Base-by-base conservation (phyloP, 2,329 filamentous ascomycete genomes). In the Fusarium longipes region DNA sequence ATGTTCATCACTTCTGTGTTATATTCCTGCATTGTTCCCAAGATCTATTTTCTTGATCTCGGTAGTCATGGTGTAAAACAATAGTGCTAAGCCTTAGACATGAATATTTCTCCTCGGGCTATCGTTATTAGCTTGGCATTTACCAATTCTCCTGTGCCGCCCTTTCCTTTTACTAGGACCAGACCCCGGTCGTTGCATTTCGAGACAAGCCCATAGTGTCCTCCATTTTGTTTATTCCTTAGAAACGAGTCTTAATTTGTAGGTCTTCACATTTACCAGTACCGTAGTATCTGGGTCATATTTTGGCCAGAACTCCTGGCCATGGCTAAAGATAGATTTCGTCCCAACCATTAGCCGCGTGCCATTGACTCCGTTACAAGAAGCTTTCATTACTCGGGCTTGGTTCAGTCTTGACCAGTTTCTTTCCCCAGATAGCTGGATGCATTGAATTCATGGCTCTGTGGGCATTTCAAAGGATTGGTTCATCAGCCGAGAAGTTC, bases 241-340 rank as follows among this genome's bases (percentile, higher is more conserved):
- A 17, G 17, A 36, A 38, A 25, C 49, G 42, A 52, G 65, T 52
- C 54, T 27, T 43, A 65, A 33, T 24, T 42, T 54, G 20, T 12
- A 20, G 44, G 42, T 50, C 48, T 53, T 57, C 40, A 32, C 43
- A 44, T 62, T 11, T 29, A 9, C 15, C 47, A 36, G 27, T 18
- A 57, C 53, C 27, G 39, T 62, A 38, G 32, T 27, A 32, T 65
- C 22, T 29, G n/a, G 40, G 47, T 25, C 38, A 33, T 8, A n/a
- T 20, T 22, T n/a, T 29, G 55, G 56, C 61, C 56, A 42, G 27
- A 8, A 9, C 25, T 38, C 44, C 33, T 27, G 48, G 44, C 44
- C 48, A 18, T 18, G 39, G 43, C 65, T 57, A 69, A 68, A 69
- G 61, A 68, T 68, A 66, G 65, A 29, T 47, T 35, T 36, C 39